Evolutionary conservation across 495 filamentous ascomycete species (phyloP), one percentile per base, ranked within the genome.

Genomic region (Penicillium silybi): DNA sequence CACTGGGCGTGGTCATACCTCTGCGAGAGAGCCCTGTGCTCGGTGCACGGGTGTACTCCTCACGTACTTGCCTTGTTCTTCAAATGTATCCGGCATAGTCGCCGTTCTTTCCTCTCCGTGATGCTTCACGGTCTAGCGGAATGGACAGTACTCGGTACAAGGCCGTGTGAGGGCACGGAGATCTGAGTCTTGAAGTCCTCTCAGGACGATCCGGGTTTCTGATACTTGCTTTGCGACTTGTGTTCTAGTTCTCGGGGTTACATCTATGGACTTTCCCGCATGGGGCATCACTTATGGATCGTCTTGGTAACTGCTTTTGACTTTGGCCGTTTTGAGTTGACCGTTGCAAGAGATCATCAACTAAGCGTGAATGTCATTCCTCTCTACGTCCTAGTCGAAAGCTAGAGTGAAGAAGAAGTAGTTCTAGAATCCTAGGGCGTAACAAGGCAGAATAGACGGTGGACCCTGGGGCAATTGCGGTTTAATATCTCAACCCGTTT

Each of bases 401-500:
- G 29, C 29, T 32, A 32, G n/a, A 32, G 29, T 32, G 1, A 32
- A 3, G 3, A 23, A 23, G 22, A 23, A 10, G 37, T 17, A 8
- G 15, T 32, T 1, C 29, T 13, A 13, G 6, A 7, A 7, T 29
- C 22, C 22, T 23, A 23, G 22, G 22, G 6, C 6, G 22, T 23
- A 6, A 6, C 22, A 2, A 23, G 29, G 29, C 13, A 9, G 1
- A 5, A 11, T 32, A 32, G 29, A 32, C 22, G 29, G 63, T 66
- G 63, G 63, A 64, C 56, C 63, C 58, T 58, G 53, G 22, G 48
- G 49, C 25, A 22, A 45, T 52, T 47, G 45, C 43, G 56, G 55
- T 48, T 60, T 65, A 62, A 64, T 61, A 57, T 55, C 52, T 35
- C 41, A 47, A 47, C 29, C 53, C 50, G 22, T 53, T 38, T 64